Base-by-base conservation (phyloP, 2,329 filamentous ascomycete species). In the Sporothrix dimorphospora region DNA sequence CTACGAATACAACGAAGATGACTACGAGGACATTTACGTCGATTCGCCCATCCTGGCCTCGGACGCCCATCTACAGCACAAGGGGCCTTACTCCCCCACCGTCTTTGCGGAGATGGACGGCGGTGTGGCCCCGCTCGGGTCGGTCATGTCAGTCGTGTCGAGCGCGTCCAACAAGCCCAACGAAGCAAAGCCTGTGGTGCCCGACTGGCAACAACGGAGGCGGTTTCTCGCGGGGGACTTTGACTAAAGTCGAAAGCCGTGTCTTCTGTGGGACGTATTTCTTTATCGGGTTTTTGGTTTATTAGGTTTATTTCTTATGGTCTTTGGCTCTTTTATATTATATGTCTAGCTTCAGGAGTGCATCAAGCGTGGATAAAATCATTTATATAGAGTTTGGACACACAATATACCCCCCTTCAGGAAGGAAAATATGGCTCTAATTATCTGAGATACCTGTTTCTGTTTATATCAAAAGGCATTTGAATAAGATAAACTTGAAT, bases 1-100 rank as follows among this genome's bases (percentile, higher is more conserved):
- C 0, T 79, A 79, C 67, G 74, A 75, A 2, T 71, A 70, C 68
- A 61, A 61, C 68, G 68, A 70, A 16, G 55, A 70, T 27, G 68
- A 63, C 68, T 61, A 61, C 55, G 42, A 70, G 27, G 70, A 24
- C 16, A 21, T 61, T 4, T 49, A 24, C 5, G 68, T 38, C 53
- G 53, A 49, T 21, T 55, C 69, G 30, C 69, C 59, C 34, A 45
- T 57, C 21, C 16, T 71, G 34, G 34, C 38, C 21, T 6, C 61
- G 53, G 71, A 53, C 16, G 45, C 24, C 27, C 69, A 12, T 19
- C 14, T 12, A 21, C 57, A 27, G 19, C 45, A 47, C 27, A 24
- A 30, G 47, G 69, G 47, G 53, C 67, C 59, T 42, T 69, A 59
- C 38, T 40, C 38, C 14, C 69, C 66, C 8, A 71, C 72, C 1